These are phyloP conservation scores for Trichothecium sympodiale DNA, from an alignment of 2,329 filamentous ascomycete genomes.

Conservation along the genomic window DNA sequence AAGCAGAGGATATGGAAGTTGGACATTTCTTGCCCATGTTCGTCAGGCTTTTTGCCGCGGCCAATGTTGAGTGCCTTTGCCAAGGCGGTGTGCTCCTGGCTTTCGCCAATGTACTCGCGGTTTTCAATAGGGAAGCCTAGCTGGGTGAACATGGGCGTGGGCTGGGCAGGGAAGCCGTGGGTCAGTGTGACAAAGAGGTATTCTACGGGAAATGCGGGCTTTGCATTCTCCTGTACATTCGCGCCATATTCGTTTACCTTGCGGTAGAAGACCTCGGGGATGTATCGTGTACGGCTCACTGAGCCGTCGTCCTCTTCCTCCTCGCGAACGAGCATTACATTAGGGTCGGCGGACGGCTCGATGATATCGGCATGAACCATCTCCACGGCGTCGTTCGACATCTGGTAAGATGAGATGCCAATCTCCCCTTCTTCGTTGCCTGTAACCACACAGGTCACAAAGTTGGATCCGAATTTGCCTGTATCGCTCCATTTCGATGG, in stretches of 20 bases:
- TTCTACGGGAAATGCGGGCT: constrained; percentile 91
- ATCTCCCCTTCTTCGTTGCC: constrained; percentile 86
- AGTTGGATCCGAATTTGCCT: constrained; percentile 87
- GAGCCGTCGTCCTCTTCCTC: constrained; percentile 75
- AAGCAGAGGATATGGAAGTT: constrained; percentile 94
- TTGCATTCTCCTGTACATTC: constrained; percentile 94
- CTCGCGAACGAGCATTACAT: constrained; percentile 85
- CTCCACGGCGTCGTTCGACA: constrained; percentile 88
- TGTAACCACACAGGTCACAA: constrained; percentile 93
- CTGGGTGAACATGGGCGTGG: constrained; percentile 65
- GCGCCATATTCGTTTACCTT: constrained; percentile 93
- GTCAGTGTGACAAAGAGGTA: constrained; percentile 94
- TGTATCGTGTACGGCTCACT: constrained; percentile 66
- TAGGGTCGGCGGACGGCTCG: constrained; percentile 87
- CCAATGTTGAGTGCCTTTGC: constrained; percentile 56
- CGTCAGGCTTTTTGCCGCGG: constrained; percentile 45
- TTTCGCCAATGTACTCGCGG: constrained; percentile 73
- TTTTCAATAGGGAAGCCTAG: constrained; percentile 84
- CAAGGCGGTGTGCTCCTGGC: constrained; percentile 64
- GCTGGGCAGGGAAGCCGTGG: constrained; percentile 80
- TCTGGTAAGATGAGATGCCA: constrained; percentile 82
- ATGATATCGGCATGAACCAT: constrained; percentile 95
- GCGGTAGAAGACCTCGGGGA: constrained; percentile 94
- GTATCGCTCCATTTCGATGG: constrained; percentile 95
- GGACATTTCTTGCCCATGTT: constrained; percentile 60